phyloP scores from a whole-genome alignment of 306 rosid species.

The Rosa chinensis region DNA sequence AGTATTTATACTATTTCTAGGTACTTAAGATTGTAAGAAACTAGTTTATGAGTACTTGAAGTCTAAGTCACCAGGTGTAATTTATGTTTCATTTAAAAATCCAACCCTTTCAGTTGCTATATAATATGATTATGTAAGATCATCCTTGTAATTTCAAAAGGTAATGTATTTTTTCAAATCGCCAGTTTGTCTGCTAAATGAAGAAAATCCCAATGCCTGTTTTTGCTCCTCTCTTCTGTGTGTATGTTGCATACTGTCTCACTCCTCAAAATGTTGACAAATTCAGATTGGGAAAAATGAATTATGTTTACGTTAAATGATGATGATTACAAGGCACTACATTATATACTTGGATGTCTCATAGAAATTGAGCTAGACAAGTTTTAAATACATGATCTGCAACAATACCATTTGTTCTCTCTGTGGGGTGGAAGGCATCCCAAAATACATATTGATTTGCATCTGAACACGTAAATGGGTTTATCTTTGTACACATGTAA shows the following conservation, averaged over 20 bases:
- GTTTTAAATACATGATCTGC: constrained; percentile 38
- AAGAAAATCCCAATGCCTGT: background rate
- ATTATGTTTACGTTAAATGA: background rate
- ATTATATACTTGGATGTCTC: background rate
- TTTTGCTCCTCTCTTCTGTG: background rate
- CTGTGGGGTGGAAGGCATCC: constrained; percentile 64
- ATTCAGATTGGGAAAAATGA: background rate
- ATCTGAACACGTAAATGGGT: constrained; percentile 53
- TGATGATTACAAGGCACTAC: background rate
- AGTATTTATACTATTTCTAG: constrained; percentile 25
- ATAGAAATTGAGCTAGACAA: constrained; percentile 37
- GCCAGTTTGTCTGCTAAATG: background rate
- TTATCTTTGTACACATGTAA: constrained; percentile 37
- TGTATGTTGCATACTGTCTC: background rate
- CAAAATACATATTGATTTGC: constrained; percentile 54
- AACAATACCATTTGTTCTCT: constrained; percentile 44
- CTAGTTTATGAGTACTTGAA: background rate
- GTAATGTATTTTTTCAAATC: background rate
- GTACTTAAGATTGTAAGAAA: constrained; percentile 29
- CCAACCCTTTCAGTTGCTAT: background rate
- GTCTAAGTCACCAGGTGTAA: background rate
- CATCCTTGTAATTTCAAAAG: background rate
- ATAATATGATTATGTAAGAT: background rate
- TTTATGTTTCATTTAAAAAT: background rate
- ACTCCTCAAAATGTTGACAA: background rate